Base-by-base conservation (phyloP, 345 rosid species). In the Corymbia maculata region DNA sequence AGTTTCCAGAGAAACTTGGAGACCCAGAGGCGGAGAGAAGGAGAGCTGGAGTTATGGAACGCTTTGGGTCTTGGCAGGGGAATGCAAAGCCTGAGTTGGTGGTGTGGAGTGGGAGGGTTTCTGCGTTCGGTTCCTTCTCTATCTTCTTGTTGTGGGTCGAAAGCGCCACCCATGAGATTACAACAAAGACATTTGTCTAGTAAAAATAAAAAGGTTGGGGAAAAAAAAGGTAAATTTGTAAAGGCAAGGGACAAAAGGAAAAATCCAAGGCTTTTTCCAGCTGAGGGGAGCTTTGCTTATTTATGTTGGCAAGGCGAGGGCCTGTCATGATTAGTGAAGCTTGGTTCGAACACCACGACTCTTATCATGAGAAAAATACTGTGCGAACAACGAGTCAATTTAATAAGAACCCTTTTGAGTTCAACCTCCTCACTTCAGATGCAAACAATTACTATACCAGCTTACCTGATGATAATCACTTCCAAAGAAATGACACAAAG, bases 121-220 rank as follows among this genome's bases (percentile, higher is more conserved):
- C 57, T 90, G 13, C n/a, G 90, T 89, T 90, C 87, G 85, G 79
- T 85, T 12, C 42, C 82, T 87, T 91, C 93, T 89, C 93, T 91
- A 70, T 91, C 92, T 68, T 92, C 87, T 90, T 91, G 87, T 88
- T 79, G 96, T 92, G 92, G 91, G 91, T 75, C 85, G 93, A 92
- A 91, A 93, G 92, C 91, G 88, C 88, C 89, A 88, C 90, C 94
- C 95, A 91, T 93, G 91, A 90, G 95, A 93, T 92, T 59, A 88
- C 92, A 89, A 88, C 92, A 82, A 52, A 88, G 84, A 85, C 66
- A 57, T 86, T 85, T 88, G 88, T 91, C 61, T 90, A 51, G 87
- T 79, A 51, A 82, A 45, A n/a, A 32, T 9, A 79, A 52, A 87
- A 51, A 47, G 13, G 44, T 85, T 17, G 87, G 36, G 42, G 44